Evolutionary conservation across 2,329 filamentous ascomycete genomes (phyloP).

Genomic region (Neurospora crassa): DNA sequence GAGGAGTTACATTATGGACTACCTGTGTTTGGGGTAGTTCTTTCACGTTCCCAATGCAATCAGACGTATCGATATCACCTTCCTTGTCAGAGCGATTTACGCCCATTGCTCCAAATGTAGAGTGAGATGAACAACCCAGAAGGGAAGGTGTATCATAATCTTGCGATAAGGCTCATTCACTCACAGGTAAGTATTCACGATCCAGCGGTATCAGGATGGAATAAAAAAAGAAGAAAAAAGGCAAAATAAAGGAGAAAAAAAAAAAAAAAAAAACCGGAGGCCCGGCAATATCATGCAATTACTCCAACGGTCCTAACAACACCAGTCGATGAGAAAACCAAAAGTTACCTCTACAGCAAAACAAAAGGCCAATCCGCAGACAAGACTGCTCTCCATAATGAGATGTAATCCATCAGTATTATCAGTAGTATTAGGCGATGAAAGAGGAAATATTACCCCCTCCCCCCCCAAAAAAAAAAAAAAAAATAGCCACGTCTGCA

Average conservation of each 20-base stretch:
- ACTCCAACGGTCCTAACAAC: not conserved
- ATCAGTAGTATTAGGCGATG: not conserved
- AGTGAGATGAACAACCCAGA: not conserved
- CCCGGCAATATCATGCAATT: not conserved
- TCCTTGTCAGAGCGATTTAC: no score
- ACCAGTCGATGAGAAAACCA: not conserved
- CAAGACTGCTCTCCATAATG: not conserved
- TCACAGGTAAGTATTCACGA: not conserved
- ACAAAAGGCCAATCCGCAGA: no score
- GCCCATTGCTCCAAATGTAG: not conserved
- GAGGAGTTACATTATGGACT: not conserved
- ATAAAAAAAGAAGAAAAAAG: not conserved
- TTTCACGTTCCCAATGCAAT: not conserved
- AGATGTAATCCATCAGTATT: not conserved
- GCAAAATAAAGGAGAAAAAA: no score
- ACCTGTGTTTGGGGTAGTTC: not conserved
- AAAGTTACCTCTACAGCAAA: not conserved
- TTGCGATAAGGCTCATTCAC: not conserved
- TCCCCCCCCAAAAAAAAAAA: no score
- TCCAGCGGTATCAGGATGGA: not conserved
- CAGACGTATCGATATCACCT: no score
- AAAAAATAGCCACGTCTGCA: no score
- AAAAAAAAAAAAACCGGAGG: not conserved
- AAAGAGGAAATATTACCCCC: not conserved
- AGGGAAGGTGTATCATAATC: not conserved